These are phyloP conservation scores for Metschnikowia cerradonensis DNA, from an alignment of 805 yeast species.

Conservation along the genomic window DNA sequence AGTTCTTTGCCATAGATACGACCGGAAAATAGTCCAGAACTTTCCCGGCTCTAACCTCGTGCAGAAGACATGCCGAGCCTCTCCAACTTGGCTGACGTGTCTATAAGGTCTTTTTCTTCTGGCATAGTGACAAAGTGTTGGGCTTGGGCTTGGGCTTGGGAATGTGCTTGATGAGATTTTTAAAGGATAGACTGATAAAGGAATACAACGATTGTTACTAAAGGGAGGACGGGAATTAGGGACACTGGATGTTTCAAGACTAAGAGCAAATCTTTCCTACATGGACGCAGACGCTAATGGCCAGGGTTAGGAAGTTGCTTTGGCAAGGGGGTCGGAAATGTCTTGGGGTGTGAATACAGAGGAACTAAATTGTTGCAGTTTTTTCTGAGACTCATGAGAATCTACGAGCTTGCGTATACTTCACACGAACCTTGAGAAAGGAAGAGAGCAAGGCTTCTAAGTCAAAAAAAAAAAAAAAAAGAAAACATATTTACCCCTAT, in stretches of 20 bases:
- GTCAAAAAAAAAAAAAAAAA: too few relatives aligned
- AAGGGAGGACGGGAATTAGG: neutral
- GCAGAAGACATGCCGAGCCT: slow-evolving; percentile 12
- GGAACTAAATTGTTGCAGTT: slow-evolving; percentile 1
- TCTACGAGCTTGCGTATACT: slow-evolving; percentile 3
- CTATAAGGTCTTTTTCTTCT: slow-evolving; percentile 12
- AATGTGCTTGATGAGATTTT: neutral
- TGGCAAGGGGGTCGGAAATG: neutral
- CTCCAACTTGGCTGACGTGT: slow-evolving; percentile 14
- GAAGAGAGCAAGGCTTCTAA: too few relatives aligned
- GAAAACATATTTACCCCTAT: too few relatives aligned
- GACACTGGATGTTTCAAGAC: neutral
- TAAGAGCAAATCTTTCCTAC: neutral
- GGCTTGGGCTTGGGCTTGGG: neutral
- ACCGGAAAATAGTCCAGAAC: too few relatives aligned
- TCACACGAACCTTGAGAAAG: too few relatives aligned
- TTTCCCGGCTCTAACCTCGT: too few relatives aligned
- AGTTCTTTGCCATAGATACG: too few relatives aligned
- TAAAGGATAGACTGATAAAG: neutral
- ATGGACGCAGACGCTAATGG: neutral
- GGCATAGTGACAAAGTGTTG: slow-evolving; percentile 6
- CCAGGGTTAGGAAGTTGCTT: neutral
- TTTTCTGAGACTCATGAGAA: slow-evolving; percentile 3
- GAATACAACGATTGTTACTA: neutral
- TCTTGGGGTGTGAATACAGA: neutral